These are phyloP conservation scores for Helianthus annuus DNA, from an alignment of 129 eudicot genomes.

Conservation along the genomic window DNA sequence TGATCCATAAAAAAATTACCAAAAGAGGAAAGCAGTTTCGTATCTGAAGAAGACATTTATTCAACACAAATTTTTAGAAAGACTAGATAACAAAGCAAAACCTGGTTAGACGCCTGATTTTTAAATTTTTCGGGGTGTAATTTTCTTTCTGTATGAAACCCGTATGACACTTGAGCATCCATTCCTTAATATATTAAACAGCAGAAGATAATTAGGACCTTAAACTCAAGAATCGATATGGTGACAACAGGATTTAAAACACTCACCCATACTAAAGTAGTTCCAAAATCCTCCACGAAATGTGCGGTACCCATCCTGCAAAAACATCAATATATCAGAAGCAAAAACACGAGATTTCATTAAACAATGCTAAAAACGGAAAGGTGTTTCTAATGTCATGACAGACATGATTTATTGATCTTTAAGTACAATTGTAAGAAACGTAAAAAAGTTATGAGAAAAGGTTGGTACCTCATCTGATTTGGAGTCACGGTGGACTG, in stretches of 20 bases:
- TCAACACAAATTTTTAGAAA: neutral
- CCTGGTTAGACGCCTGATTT: constrained; percentile 80
- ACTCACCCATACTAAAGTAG: constrained; percentile 91
- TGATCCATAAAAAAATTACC: neutral
- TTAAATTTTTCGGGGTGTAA: constrained; percentile 80
- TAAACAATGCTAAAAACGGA: neutral
- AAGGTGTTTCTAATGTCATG: neutral
- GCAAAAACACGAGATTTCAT: neutral
- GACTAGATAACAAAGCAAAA: constrained; percentile 19
- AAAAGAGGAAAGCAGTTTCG: neutral
- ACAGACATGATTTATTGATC: neutral
- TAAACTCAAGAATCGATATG: neutral
- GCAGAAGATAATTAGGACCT: constrained; percentile 16
- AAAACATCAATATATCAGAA: neutral
- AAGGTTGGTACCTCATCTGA: constrained; percentile 47
- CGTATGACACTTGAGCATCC: constrained; percentile 85
- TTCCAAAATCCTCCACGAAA: constrained; percentile 97
- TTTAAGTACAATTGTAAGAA: neutral
- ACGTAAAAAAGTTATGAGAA: neutral
- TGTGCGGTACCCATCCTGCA: constrained; percentile 74
- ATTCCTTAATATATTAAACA: constrained; percentile 49
- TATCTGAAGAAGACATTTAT: constrained; percentile 8
- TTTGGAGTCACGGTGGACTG: constrained; percentile 51
- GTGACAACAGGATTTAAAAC: constrained; percentile 6
- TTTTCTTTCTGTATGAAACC: constrained; percentile 79